Base-by-base conservation (phyloP, 306 rosid genomes). In the Trichosanthes cucumerina region DNA sequence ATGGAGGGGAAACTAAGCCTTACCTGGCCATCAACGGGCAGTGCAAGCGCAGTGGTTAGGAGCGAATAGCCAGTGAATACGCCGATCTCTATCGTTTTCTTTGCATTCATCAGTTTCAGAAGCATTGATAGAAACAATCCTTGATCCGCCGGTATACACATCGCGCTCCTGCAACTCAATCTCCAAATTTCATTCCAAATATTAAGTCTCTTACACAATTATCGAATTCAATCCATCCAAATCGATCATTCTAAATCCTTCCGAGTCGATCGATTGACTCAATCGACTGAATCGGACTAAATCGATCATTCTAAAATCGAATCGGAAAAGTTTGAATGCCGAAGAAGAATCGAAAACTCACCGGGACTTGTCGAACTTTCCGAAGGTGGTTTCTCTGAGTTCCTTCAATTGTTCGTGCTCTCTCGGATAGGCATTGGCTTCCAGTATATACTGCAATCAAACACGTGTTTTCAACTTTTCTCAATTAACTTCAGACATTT, bases 41-140 rank as follows among this genome's bases (percentile, higher is more conserved):
- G 82, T 10, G 96, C 89, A 15, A 85, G 88, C 83, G 93, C 93
- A 3, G 90, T 86, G 7, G 86, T 16, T 44, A 91, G 96, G 80
- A 91, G 91, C 58, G 96, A 91, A 52, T 91, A 91, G 10, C 91
- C 93, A 15, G 93, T 87, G 70, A 87, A 91, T 4, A 91, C 93
- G 53, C 93, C 91, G 7, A 89, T 24, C 47, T 91, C 96, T 1
- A 91, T 5, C 7, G 96, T 91, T 62, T 87, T 91, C 62, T 86
- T 83, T 0, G 93, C 91, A 15, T 91, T 91, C 85, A 86, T 86
- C 16, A 84, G 24, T 72, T 86, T 88, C 3, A 91, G 58, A 77
- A 90, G 78, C 84, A 91, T 83, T 6, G 90, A 83, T 4, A 88
- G 59, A 47, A 90, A 84, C 21, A 80, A 83, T 1, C 88, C 90